These are phyloP conservation scores for Flaveria brownii DNA, from an alignment of 129 eudicot genomes.

Conservation along the genomic window DNA sequence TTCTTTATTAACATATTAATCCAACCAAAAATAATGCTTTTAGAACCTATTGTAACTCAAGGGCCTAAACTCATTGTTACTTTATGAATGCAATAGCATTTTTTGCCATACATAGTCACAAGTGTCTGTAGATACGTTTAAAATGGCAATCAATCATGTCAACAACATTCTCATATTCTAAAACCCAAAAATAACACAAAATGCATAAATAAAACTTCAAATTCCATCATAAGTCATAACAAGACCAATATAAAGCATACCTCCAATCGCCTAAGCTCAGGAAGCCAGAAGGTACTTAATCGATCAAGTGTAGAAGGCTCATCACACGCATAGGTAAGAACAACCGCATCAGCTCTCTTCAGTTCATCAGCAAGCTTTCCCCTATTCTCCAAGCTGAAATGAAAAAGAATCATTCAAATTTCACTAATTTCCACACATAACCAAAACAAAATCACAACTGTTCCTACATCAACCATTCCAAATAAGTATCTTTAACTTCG, in stretches of 20 bases:
- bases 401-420: constrained; percentile 8
- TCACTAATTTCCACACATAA: background rate
- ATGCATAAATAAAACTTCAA: background rate
- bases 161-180: background rate
- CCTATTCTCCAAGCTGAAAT: constrained; percentile 67
- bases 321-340: constrained; percentile 92
- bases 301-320: constrained; percentile 74
- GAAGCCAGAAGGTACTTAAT: constrained; percentile 90
- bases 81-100: background rate
- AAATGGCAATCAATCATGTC: no score
- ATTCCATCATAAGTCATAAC: background rate
- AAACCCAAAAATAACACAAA: background rate
- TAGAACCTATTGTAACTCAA: background rate
- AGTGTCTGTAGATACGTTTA: background rate
- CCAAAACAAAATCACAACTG: background rate
- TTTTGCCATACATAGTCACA: background rate
- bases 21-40: background rate
- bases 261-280: constrained; percentile 88
- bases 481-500: no score
- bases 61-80: background rate
- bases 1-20: background rate
- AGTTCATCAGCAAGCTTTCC: constrained; percentile 73
- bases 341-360: constrained; percentile 85
- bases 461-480: background rate
- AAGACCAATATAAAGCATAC: constrained; percentile 32